phyloP scores from a whole-genome alignment of 2,329 filamentous ascomycete genomes.

The Aotearoamyces nothofagi region DNA sequence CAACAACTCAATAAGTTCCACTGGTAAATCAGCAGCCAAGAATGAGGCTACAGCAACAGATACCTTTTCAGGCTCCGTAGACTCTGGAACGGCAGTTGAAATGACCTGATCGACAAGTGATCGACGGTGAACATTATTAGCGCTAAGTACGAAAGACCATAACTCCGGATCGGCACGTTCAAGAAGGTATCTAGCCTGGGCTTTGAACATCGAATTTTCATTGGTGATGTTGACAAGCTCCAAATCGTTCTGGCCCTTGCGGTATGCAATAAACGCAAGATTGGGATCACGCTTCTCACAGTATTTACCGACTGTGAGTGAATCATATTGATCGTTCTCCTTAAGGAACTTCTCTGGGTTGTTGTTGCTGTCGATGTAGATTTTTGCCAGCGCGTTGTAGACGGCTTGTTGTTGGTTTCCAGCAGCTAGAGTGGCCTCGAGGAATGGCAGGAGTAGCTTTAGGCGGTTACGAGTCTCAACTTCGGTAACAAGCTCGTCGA shows the following conservation, averaged over 20 bases:
- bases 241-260: constrained; percentile 92
- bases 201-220: constrained; percentile 98
- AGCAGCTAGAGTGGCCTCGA: constrained; percentile 76
- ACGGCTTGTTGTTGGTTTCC: constrained; percentile 95
- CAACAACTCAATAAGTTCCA: constrained; percentile 88
- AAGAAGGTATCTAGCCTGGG: constrained; percentile 88
- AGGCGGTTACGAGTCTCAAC: constrained; percentile 93
- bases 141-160: constrained; percentile 87
- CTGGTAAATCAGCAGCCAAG: constrained; percentile 77
- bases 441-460: constrained; percentile 89
- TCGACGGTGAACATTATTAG: constrained; percentile 89
- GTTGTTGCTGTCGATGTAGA: constrained; percentile 98
- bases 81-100: constrained; percentile 85
- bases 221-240: constrained; percentile 97
- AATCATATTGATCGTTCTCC: constrained; percentile 94
- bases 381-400: constrained; percentile 95
- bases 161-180: constrained; percentile 82
- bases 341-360: constrained; percentile 95
- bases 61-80: constrained; percentile 84
- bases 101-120: constrained; percentile 94
- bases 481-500: constrained; percentile 84
- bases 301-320: constrained; percentile 86
- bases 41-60: constrained; percentile 89
- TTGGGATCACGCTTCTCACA: constrained; percentile 98
- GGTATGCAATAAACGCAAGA: constrained; percentile 85